Conservation (phyloP, 2,329 filamentous ascomycete genomes). For the Graphilbum ipis-grandicollis region DNA sequence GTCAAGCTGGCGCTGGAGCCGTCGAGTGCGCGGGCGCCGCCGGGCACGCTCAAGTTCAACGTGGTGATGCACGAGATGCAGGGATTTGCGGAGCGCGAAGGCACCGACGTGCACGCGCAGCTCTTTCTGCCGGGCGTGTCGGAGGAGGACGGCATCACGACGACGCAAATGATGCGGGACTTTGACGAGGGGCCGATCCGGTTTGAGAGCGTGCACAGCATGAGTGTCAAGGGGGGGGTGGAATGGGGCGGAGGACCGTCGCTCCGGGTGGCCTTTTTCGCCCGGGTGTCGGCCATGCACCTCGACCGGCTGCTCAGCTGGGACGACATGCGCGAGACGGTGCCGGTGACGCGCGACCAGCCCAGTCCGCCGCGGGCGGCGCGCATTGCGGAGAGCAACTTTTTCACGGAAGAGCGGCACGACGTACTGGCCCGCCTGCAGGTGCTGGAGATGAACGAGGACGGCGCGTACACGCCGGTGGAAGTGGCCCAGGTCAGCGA, state of each 20-base stretch:
- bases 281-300: constrained; percentile 81
- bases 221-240: constrained; percentile 45
- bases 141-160: constrained; percentile 75
- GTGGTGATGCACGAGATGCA: constrained; percentile 95
- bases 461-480: constrained; percentile 78
- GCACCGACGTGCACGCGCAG: constrained; percentile 87
- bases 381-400: constrained; percentile 78
- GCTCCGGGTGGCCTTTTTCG: constrained; percentile 78
- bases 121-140: constrained; percentile 88
- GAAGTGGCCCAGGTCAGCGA: constrained; percentile 79
- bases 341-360: constrained; percentile 36
- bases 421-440: constrained; percentile 81
- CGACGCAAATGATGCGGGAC: constrained; percentile 81
- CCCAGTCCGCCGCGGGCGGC: constrained; percentile 29
- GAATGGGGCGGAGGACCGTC: constrained; percentile 45
- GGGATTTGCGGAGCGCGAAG: constrained; percentile 89
- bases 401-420: constrained; percentile 83
- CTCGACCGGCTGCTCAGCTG: constrained; percentile 93
- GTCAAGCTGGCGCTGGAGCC: constrained; percentile 83
- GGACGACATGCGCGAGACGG: constrained; percentile 89
- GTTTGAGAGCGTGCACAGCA: constrained; percentile 96
- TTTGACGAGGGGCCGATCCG: constrained; percentile 87
- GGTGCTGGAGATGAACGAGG: constrained; percentile 80
- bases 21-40: constrained; percentile 79
- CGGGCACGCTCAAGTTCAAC: constrained; percentile 91